Evolutionary conservation across 441 rosid species (phyloP).

Genomic region (Syzygium syzygioides): DNA sequence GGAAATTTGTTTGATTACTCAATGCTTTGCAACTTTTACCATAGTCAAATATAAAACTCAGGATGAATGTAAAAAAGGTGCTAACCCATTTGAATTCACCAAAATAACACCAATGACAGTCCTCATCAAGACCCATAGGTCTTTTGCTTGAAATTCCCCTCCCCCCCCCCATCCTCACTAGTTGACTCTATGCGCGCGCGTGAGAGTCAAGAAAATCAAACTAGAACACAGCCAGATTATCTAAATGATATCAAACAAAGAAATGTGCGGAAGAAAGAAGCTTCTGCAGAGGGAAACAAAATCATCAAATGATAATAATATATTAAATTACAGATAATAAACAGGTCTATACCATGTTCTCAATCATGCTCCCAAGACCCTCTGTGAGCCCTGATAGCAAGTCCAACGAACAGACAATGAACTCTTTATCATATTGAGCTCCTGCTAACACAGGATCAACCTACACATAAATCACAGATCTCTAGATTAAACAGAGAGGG

Average conservation of each 20-base stretch:
- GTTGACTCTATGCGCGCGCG: not conserved
- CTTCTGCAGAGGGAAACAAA: not conserved
- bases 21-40: not conserved
- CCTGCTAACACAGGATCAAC: constrained; percentile 74
- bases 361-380: constrained; percentile 90
- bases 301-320: not conserved
- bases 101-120: not conserved
- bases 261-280: not conserved
- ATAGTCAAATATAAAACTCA: not conserved
- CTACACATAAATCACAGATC: constrained; percentile 34
- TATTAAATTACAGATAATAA: not conserved
- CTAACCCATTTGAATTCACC: not conserved
- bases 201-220: not conserved
- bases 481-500: not conserved
- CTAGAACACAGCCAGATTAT: not conserved
- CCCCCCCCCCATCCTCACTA: not conserved
- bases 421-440: constrained; percentile 82
- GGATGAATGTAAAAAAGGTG: not conserved
- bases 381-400: constrained; percentile 96
- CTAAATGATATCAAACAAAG: not conserved
- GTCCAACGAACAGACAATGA: constrained; percentile 89
- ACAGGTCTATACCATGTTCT: constrained; percentile 64
- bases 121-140: not conserved
- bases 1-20: not conserved
- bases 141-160: not conserved